Evolutionary conservation across 2,329 filamentous ascomycete species (phyloP).

Genomic region (Fonsecaea multimorphosa): DNA sequence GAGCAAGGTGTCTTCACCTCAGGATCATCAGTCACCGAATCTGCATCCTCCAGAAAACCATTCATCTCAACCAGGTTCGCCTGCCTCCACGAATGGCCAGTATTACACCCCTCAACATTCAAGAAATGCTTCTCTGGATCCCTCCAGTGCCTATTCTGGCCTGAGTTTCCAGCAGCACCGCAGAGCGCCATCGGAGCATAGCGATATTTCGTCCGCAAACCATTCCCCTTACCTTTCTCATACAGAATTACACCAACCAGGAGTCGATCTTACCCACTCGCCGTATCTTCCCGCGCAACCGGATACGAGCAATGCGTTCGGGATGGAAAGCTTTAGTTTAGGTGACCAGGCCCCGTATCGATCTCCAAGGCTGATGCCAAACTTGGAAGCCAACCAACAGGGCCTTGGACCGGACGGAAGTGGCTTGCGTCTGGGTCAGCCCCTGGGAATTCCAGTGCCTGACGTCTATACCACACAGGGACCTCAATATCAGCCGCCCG

Average conservation of each 20-base stretch:
- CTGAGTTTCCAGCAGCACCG: slow-evolving; percentile 78
- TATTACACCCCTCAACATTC: slow-evolving; percentile 64
- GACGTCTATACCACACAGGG: slow-evolving; percentile 56
- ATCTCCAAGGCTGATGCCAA: slow-evolving; percentile 70
- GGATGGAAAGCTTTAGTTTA: slow-evolving; percentile 80
- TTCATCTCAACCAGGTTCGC: slow-evolving; percentile 58
- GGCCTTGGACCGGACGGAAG: slow-evolving; percentile 27
- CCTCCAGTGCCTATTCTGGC: slow-evolving; percentile 62
- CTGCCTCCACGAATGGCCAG: slow-evolving; percentile 58
- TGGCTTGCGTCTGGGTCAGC: slow-evolving; percentile 44
- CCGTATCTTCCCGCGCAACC: slow-evolving; percentile 76
- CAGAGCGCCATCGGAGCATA: slow-evolving; percentile 86
- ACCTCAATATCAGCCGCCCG: slow-evolving; percentile 50
- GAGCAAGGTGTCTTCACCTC: slow-evolving; percentile 55
- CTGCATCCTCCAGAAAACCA: slow-evolving; percentile 61
- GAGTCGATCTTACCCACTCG: slow-evolving; percentile 71
- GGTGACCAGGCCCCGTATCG: slow-evolving; percentile 68
- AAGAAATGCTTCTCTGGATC: slow-evolving; percentile 66
- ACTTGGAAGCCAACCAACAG: slow-evolving; percentile 58
- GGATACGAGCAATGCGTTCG: slow-evolving; percentile 78
- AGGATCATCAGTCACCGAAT: slow-evolving; percentile 62
- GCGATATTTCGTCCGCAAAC: slow-evolving; percentile 83
- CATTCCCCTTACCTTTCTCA: slow-evolving; percentile 82
- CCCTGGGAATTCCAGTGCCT: slow-evolving; percentile 48
- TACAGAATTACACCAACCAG: slow-evolving; percentile 77